Base-by-base conservation (phyloP, 768 basidiomycete species). In the Mycena epipterygia region DNA sequence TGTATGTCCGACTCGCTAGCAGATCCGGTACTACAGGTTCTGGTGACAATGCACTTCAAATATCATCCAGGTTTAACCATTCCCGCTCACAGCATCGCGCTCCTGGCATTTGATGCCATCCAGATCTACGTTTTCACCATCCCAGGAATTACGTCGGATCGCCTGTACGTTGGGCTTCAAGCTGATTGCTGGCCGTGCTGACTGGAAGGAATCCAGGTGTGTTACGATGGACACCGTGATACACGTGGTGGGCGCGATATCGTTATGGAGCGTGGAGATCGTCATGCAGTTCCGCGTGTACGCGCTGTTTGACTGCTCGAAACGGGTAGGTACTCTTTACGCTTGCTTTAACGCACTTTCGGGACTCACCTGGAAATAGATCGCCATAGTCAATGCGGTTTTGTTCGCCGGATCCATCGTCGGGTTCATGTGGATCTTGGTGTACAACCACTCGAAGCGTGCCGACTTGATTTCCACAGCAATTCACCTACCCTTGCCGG, bases 261-360 rank as follows among this genome's bases (percentile, higher is more conserved):
- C 81, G 29, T 74, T 88, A 6, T 87, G 87, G 87, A 81, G 84
- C 33, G 80, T 87, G 14, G 86, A 88, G 70, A 84, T 87, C n/a
- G 76, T 86, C 68, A 85, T 88, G 84, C 85, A 86, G 74, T 67
- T 87, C 27, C 80, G 85, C 16, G 77, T 87, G 33, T 86, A 86
- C 66, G 84, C 84, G 0, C 71, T 88, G 14, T 88, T 77, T 63
- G 74, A 76, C 41, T 81, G 82, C 51, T 86, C 84, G 3, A 82
- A 81, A 70, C 80, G 75, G 73, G 85, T 85, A 30, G 68, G 77
- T 37, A 42, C 25, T 35, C 29, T 48, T 23, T 27, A 41, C 14
- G 21, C 53, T 42, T 42, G 32, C 21, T 23, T n/a, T 57, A n/a
- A n/a, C n/a, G n/a, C n/a, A n/a, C n/a, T 23, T 16, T 39, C 17